phyloP scores from a whole-genome alignment of 2,329 filamentous ascomycete genomes.

The Remersonia thermophila region DNA sequence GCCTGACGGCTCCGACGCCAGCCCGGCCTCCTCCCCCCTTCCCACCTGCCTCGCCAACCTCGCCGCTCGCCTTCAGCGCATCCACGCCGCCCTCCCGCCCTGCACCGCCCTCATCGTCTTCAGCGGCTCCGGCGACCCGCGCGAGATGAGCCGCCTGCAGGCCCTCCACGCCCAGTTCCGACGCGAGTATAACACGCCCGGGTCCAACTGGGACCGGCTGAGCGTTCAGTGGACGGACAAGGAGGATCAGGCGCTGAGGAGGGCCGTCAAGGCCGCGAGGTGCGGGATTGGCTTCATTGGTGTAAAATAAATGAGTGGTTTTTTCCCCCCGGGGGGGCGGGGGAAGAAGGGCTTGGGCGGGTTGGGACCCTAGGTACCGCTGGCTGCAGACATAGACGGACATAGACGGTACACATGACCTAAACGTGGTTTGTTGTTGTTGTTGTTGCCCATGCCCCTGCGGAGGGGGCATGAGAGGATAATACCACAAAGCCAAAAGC shows the following conservation, averaged over 20 bases:
- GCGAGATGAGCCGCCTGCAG: constrained; percentile 51
- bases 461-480: too few species aligned
- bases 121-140: constrained; percentile 55
- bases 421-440: too few species aligned
- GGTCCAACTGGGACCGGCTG: constrained; percentile 54
- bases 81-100: constrained; percentile 47
- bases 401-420: too few species aligned
- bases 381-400: not conserved
- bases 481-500: too few species aligned
- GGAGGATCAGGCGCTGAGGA: constrained; percentile 50
- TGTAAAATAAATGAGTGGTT: constrained; percentile 40
- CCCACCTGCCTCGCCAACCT: constrained; percentile 35
- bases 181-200: constrained; percentile 50
- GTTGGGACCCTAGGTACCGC: too few species aligned
- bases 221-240: constrained; percentile 56
- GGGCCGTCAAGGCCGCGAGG: constrained; percentile 43
- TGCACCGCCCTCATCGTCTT: constrained; percentile 55
- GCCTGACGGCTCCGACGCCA: constrained; percentile 2
- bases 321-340: not conserved
- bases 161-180: constrained; percentile 48
- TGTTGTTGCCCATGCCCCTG: too few species aligned
- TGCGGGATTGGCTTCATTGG: constrained; percentile 52
- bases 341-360: too few species aligned
- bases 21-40: constrained; percentile 22
- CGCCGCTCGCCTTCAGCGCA: constrained; percentile 37